phyloP scores from a whole-genome alignment of 2,329 filamentous ascomycete species.

The Rutstroemia sydowiana region DNA sequence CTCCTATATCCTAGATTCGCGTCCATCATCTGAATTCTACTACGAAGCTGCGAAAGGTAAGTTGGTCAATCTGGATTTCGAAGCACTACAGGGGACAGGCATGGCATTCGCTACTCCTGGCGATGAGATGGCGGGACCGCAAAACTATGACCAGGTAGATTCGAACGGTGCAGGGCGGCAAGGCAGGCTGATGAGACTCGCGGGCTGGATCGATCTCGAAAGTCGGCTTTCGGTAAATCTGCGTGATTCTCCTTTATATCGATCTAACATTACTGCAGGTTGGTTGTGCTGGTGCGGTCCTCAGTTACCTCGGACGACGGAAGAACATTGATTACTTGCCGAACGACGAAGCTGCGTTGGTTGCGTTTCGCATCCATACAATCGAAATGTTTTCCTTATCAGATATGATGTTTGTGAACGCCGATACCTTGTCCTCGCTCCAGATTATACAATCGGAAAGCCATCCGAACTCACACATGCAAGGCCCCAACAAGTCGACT shows the following conservation, averaged over 20 bases:
- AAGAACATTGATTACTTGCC: conserved; percentile 55
- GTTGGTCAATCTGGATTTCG: conserved; percentile 47
- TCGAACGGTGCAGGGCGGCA: conserved; percentile 46
- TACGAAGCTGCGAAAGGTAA: conserved; percentile 60
- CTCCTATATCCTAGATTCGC: conserved; percentile 52
- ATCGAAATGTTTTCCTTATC: conserved; percentile 70
- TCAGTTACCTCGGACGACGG: conserved; percentile 70
- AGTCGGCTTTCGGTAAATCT: conserved; percentile 57
- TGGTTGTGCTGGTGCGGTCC: conserved; percentile 78
- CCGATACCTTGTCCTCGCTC: conserved; percentile 71
- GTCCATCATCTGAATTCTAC: conserved; percentile 66
- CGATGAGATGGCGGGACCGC: conserved; percentile 30
- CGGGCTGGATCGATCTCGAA: conserved; percentile 65
- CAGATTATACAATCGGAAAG: conserved; percentile 79
- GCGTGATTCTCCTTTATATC: background rate
- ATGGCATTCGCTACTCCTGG: conserved; percentile 57
- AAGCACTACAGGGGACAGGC: conserved; percentile 38
- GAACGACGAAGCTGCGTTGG: conserved; percentile 45
- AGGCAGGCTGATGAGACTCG: conserved; percentile 59
- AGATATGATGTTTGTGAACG: conserved; percentile 67
- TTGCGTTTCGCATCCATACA: conserved; percentile 51
- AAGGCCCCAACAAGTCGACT: conserved; percentile 54
- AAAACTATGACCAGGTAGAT: conserved; percentile 27
- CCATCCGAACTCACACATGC: conserved; percentile 74
- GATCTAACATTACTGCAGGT: conserved; percentile 33